Evolutionary conservation across 1,284 basidiomycete species (phyloP).

Genomic region (Ganoderma lingzhi): DNA sequence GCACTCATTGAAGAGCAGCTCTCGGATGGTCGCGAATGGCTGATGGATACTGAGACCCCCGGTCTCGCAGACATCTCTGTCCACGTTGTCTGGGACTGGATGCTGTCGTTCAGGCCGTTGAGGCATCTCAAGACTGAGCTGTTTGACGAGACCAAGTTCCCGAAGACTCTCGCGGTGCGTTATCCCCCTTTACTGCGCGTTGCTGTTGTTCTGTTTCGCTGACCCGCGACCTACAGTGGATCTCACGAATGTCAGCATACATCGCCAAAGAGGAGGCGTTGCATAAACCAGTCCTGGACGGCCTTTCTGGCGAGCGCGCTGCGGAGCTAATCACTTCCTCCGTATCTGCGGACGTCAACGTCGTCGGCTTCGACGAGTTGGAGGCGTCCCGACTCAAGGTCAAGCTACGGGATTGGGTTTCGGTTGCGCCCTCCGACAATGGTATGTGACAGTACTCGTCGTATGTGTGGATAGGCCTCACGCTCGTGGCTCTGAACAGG

Average conservation of each 20-base stretch:
- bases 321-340: slow-evolving; percentile 50
- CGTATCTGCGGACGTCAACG: slow-evolving; percentile 46
- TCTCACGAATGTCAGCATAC: slow-evolving; percentile 48
- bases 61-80: slow-evolving; percentile 60
- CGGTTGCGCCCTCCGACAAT: slow-evolving; percentile 57
- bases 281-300: slow-evolving; percentile 36
- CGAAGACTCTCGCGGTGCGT: slow-evolving; percentile 52
- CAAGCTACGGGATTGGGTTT: slow-evolving; percentile 47
- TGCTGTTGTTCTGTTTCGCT: not conserved
- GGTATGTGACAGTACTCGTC: slow-evolving; percentile 43
- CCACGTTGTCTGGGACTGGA: slow-evolving; percentile 58
- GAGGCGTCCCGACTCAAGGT: slow-evolving; percentile 55
- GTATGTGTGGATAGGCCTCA: not conserved
- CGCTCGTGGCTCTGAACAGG: slow-evolving; percentile 38
- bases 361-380: slow-evolving; percentile 53
- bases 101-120: slow-evolving; percentile 43
- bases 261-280: slow-evolving; percentile 18
- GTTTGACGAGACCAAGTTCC: slow-evolving; percentile 49
- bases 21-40: slow-evolving; percentile 62
- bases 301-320: slow-evolving; percentile 52
- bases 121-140: slow-evolving; percentile 41
- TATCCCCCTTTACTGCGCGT: not conserved
- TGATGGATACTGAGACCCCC: slow-evolving; percentile 60
- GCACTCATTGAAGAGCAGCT: slow-evolving; percentile 60
- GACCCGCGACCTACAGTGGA: slow-evolving; percentile 51